Evolutionary conservation across 2,329 filamentous ascomycete species (phyloP).

Genomic region (Colletotrichum caudatum): DNA sequence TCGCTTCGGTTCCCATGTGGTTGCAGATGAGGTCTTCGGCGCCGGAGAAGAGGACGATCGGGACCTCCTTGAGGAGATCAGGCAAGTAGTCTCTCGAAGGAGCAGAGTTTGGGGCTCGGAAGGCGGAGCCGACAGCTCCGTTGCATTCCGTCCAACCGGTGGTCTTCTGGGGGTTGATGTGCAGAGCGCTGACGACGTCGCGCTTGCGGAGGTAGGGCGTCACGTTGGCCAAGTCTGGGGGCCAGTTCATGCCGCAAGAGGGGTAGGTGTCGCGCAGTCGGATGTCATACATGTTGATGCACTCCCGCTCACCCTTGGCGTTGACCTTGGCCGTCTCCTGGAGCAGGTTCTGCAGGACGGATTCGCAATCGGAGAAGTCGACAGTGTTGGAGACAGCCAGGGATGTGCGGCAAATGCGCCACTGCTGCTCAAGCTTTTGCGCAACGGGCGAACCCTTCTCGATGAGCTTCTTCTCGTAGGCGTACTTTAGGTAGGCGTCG

Average conservation of each 20-base stretch:
- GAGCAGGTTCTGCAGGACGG: conserved; percentile 80
- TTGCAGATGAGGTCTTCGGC: conserved; percentile 97
- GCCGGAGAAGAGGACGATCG: conserved; percentile 90
- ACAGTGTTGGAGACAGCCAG: conserved; percentile 68
- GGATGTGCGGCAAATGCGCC: conserved; percentile 75
- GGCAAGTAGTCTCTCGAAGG: conserved; percentile 83
- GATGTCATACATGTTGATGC: conserved; percentile 97
- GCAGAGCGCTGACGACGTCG: conserved; percentile 84
- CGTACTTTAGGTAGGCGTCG: conserved; percentile 83
- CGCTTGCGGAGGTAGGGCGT: conserved; percentile 85
- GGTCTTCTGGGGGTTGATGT: conserved; percentile 84
- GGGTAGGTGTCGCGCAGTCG: conserved; percentile 83
- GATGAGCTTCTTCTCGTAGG: conserved; percentile 81
- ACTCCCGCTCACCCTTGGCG: conserved; percentile 66
- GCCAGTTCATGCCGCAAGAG: conserved; percentile 98
- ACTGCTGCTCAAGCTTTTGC: conserved; percentile 74
- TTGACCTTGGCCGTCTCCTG: conserved; percentile 68
- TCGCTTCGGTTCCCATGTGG: conserved; percentile 89
- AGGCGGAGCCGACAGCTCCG: conserved; percentile 79
- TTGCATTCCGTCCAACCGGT: conserved; percentile 94
- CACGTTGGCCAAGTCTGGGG: conserved; percentile 82
- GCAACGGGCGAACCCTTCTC: conserved; percentile 73
- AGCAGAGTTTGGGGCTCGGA: conserved; percentile 76
- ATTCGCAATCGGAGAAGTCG: conserved; percentile 79
- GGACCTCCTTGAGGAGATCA: conserved; percentile 79